Conservation (phyloP, 2,329 filamentous ascomycete species). For the Alternaria alternata region DNA sequence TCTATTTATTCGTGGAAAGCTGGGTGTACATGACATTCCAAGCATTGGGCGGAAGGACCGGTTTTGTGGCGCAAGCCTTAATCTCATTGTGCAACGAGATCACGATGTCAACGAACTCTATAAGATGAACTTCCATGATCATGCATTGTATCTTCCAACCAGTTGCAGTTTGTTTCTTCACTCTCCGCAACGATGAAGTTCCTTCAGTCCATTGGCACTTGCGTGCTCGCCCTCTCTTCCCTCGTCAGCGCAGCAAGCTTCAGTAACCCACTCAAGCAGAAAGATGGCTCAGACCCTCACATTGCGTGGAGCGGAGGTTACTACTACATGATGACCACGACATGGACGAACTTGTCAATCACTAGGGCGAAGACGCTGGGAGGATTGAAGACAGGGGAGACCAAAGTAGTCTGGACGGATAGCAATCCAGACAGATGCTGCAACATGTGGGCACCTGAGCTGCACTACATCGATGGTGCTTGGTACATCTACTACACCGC, state of each 20-base stretch:
- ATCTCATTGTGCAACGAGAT: neutral
- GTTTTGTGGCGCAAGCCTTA: neutral
- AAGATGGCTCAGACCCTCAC: conserved; percentile 62
- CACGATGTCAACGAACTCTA: neutral
- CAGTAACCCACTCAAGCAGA: conserved; percentile 62
- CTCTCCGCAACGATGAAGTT: conserved; percentile 23
- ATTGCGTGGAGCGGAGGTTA: conserved; percentile 62
- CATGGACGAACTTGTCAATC: conserved; percentile 65
- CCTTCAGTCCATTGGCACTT: conserved; percentile 18
- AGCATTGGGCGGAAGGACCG: neutral
- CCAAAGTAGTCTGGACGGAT: conserved; percentile 61
- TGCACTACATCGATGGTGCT: conserved; percentile 58
- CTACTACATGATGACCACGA: conserved; percentile 66
- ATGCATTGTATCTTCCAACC: fast-evolving
- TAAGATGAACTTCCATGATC: neutral
- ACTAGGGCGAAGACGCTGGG: conserved; percentile 63
- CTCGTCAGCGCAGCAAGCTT: conserved; percentile 51
- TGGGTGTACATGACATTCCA: neutral
- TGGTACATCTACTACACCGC: conserved; percentile 69
- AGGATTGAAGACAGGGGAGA: conserved; percentile 63
- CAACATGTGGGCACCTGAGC: conserved; percentile 65
- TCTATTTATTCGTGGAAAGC: conserved; percentile 4
- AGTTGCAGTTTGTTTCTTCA: neutral
- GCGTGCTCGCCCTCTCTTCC: conserved; percentile 27
- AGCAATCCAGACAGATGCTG: conserved; percentile 57